These are phyloP conservation scores for Sporisorium sorghi DNA, from an alignment of 1,284 basidiomycete species.

Conservation along the genomic window DNA sequence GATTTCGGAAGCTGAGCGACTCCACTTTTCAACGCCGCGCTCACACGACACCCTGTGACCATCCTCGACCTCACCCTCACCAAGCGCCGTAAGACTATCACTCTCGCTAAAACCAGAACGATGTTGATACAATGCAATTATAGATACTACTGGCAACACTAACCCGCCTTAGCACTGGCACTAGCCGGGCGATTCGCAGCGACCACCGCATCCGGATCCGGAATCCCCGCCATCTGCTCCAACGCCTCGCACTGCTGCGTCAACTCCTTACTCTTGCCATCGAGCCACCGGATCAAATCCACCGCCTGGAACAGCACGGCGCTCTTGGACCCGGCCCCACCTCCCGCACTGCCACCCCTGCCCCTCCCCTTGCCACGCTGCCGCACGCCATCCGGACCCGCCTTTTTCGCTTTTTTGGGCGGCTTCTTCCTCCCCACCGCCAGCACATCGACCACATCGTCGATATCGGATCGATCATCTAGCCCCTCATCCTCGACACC, in stretches of 20 bases:
- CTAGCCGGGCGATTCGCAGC: constrained; percentile 32
- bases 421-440: constrained; percentile 54
- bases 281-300: constrained; percentile 66
- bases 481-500: constrained; percentile 68
- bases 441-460: constrained; percentile 56
- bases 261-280: constrained; percentile 57
- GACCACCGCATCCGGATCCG: constrained; percentile 39
- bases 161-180: constrained; percentile 24
- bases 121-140: constrained; percentile 5
- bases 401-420: constrained; percentile 55
- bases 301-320: constrained; percentile 68
- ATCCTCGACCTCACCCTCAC: background rate
- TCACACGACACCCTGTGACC: constrained; percentile 3
- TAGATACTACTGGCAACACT: background rate
- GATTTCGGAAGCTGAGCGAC: constrained; percentile 4
- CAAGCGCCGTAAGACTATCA: background rate
- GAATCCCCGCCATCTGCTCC: constrained; percentile 47
- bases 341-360: constrained; percentile 65
- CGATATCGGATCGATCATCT: constrained; percentile 63
- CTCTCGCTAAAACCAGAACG: background rate
- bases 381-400: constrained; percentile 43
- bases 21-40: background rate
- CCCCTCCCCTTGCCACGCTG: constrained; percentile 65
- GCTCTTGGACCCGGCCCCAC: constrained; percentile 65
- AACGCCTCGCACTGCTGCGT: constrained; percentile 54